Evolutionary conservation across 176 grass and related monocot genomes (phyloP).

Genomic region (Oryza glumipatula): DNA sequence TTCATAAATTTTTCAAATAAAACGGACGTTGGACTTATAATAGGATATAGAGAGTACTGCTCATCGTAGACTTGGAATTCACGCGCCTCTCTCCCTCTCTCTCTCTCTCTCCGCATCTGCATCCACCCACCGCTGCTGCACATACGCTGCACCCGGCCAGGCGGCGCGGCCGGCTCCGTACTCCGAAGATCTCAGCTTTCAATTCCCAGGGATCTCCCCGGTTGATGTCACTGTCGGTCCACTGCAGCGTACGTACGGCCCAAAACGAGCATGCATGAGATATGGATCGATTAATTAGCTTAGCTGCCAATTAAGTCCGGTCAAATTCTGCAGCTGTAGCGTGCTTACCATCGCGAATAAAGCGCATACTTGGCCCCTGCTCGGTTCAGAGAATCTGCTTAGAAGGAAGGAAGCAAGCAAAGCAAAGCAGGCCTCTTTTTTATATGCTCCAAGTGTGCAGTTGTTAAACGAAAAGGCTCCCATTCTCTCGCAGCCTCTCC

Average conservation of each 20-base stretch:
- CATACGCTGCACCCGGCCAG: constrained; percentile 33
- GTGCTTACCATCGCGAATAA: background rate
- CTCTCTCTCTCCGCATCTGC: background rate
- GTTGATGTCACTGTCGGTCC: background rate
- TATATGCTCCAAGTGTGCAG: background rate
- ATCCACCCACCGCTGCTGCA: background rate
- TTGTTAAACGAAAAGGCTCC: background rate
- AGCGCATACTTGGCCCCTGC: constrained; percentile 3
- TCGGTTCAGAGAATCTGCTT: constrained; percentile 43
- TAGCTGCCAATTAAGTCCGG: background rate
- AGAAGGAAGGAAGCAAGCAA: constrained; percentile 10
- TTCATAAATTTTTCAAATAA: no score
- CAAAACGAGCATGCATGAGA: background rate
- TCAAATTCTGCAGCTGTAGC: constrained; percentile 39
- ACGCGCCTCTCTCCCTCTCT: background rate
- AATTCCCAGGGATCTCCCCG: constrained; percentile 12
- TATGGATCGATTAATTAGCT: background rate
- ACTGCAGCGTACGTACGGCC: background rate
- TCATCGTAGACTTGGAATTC: background rate
- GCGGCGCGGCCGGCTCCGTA: background rate
- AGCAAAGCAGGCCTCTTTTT: background rate
- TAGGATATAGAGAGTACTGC: no score
- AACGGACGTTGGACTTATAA: no score
- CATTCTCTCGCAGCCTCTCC: background rate
- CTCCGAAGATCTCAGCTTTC: background rate